These are phyloP conservation scores for Aurinia saxatilis DNA, from an alignment of 345 rosid species.

Conservation along the genomic window DNA sequence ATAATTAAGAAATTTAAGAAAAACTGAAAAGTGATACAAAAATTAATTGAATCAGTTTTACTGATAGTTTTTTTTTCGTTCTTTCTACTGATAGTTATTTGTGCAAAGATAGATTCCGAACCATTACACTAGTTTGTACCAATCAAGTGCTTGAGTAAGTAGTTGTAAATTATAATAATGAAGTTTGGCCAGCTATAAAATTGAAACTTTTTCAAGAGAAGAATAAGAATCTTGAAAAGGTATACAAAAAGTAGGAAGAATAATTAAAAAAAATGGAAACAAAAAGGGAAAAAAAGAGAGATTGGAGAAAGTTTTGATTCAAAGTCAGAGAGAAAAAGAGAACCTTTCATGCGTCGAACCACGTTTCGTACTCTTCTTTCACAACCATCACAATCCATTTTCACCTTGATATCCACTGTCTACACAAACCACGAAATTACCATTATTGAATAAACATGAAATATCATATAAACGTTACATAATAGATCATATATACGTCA, in stretches of 20 bases:
- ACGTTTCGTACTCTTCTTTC: conserved; percentile 80
- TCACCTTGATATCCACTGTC: conserved; percentile 96
- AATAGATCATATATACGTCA: background rate
- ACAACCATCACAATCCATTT: conserved; percentile 98
- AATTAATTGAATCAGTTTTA: too few relatives aligned
- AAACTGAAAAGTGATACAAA: too few relatives aligned
- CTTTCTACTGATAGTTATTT: too few relatives aligned
- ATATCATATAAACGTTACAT: too few relatives aligned
- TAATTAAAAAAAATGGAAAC: conserved; percentile 17
- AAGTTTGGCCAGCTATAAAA: conserved; percentile 1
- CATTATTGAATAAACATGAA: background rate
- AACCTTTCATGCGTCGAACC: conserved; percentile 76
- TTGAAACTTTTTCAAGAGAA: background rate
- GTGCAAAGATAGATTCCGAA: background rate
- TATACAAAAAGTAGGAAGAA: conserved; percentile 6
- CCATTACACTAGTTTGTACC: background rate
- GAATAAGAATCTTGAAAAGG: conserved; percentile 23
- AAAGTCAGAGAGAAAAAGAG: conserved; percentile 9
- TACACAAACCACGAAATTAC: conserved; percentile 19
- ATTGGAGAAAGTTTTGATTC: conserved; percentile 21
- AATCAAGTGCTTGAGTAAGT: background rate
- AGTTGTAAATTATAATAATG: background rate
- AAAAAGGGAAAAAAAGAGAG: conserved; percentile 9
- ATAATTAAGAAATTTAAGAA: too few relatives aligned
- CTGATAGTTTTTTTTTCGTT: too few relatives aligned